Conservation (phyloP, 306 rosid genomes). For the Cucurbita maxima region DNA sequence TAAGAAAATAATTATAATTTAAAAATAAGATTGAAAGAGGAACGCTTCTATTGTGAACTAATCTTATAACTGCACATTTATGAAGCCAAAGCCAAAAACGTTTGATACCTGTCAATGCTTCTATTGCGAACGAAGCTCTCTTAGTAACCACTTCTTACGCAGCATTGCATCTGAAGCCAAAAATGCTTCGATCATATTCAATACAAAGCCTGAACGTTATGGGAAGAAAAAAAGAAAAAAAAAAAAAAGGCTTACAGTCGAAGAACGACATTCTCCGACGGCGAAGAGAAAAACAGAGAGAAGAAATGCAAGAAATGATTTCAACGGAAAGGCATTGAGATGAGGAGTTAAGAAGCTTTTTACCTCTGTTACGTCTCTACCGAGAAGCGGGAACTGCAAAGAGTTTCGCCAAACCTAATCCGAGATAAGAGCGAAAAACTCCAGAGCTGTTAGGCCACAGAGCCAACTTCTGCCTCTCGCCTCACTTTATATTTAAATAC, state of each 20-base stretch:
- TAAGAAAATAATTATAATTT: no score
- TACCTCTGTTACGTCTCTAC: conserved; percentile 5
- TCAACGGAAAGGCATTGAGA: neutral
- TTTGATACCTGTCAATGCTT: neutral
- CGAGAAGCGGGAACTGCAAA: conserved; percentile 3
- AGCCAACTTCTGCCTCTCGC: conserved; percentile 7
- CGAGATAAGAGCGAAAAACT: conserved; percentile 29
- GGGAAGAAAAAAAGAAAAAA: no score
- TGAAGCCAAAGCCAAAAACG: no score
- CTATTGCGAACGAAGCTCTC: conserved; percentile 40
- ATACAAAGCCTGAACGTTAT: neutral
- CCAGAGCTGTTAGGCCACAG: conserved; percentile 26
- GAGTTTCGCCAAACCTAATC: conserved; percentile 42
- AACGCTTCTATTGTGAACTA: no score
- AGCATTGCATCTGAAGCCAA: conserved; percentile 38
- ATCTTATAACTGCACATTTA: no score
- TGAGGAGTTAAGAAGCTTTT: conserved; percentile 3
- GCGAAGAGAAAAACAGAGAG: neutral
- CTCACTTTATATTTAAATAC: neutral
- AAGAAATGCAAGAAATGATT: neutral
- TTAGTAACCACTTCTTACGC: conserved; percentile 61
- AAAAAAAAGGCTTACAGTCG: neutral
- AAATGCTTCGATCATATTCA: conserved; percentile 22
- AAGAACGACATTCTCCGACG: conserved; percentile 1
- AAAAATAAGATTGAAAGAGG: no score